Base-by-base conservation (phyloP, 2,329 filamentous ascomycete species). In the Grosmannia penicillata region DNA sequence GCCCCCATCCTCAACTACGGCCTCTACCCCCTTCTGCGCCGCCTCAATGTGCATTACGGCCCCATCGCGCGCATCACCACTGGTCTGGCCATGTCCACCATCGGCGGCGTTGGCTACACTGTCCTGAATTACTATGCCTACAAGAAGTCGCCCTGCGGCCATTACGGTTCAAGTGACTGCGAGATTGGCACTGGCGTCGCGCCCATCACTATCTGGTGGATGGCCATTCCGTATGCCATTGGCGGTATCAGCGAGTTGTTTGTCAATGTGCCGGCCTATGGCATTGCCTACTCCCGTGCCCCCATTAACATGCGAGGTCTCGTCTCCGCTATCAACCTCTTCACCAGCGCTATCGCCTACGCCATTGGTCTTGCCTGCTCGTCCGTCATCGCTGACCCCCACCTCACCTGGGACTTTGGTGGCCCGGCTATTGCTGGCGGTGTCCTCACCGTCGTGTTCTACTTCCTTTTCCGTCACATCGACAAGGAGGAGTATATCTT, bases 221-320 rank as follows among this genome's bases (percentile, higher is more conserved):
- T 78, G 48, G 68, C 65, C 2, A 57, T 75, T 7, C 59, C 63
- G 6, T 72, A 66, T 45, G 66, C 72, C 6, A 51, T 60, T 1
- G 53, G 57, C 6, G 66, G 72, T 25, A 57, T 80, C 31, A 59
- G 60, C 4, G 61, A 63, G 37, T 58, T 82, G 17, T 66, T 68
- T 47, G 53, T 66, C 48, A 66, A 66, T 49, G 64, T 67, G 3
- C 62, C 63, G 1, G 66, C 65, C 2, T 69, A 63, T 49, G 65
- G 62, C 42, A 63, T 70, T 41, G 66, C 67, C 2, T 71, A 62
- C 58, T 78, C 78, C 50, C 84, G 84, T 56, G 78, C 79, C 0
- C 82, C 81, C 8, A 69, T 68, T 51, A 84, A 82, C 59, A 86
- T 86, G 80, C 69, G 78, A 6, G 78, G 75, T 21, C 66, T 84